Evolutionary conservation across 768 basidiomycete species (phyloP), one percentile per base, ranked within the genome.

Genomic region (Megacollybia marginata): DNA sequence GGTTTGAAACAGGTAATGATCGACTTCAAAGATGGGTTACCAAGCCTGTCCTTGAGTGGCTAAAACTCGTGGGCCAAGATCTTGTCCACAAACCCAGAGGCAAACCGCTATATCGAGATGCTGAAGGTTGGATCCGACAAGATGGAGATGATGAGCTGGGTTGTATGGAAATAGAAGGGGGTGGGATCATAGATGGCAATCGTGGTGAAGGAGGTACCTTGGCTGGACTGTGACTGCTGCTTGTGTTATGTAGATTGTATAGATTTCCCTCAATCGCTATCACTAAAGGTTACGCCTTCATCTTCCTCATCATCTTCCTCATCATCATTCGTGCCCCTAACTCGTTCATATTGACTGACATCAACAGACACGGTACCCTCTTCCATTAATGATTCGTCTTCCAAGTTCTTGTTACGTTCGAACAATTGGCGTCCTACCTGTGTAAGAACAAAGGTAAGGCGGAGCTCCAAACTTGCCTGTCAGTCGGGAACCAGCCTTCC

Each of bases 361-460:
- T 97, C 94, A 46, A 98, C 90, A 18, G 88, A 89, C 48, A 87
- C 81, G 0, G 82, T 78, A 20, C 82, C 93, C 61, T 93, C 95
- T 64, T 97, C 94, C 60, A 85, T 65, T 34, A 93, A 71, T 12
- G 67, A 75, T 54, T 89, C 88, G 48, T 97, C 95, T 44, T 89
- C 84, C 33, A 93, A 72, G 56, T 79, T 79, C 50, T 71, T 79
- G 61, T 91, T 83, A 35, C 80, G 79, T 67, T 95, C 92, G 65
- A 98, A 99, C 42, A 97, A 69, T 68, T 96, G 92, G 19, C 92
- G 83, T 23, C 95, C 95, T 95, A 28, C 23, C 23, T 3, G 23
- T 6, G 23, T 28, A 3, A 55, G n/a, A 47, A 38, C 36, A n/a
- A 20, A 45, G 13, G 16, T 43, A 28, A 44, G 42, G 20, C 15